Percentiles rank a stretch among this genome's conserved stretches.
These are phyloP conservation scores for Solanum infundibuliforme DNA, from an alignment of 257 asterid genomes.

Conservation along the genomic window DNA sequence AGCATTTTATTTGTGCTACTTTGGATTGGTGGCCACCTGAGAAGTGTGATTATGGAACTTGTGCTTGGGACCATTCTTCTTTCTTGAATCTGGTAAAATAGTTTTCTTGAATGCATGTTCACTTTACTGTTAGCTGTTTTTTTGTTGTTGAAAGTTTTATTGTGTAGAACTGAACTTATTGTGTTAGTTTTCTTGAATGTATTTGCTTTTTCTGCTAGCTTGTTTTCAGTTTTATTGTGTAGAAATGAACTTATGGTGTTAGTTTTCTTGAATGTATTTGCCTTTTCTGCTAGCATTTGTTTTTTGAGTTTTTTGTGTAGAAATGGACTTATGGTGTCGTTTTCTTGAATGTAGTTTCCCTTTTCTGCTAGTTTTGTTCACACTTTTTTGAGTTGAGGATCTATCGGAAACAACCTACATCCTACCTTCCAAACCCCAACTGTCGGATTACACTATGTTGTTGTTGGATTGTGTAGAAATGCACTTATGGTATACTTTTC, in stretches of 20 bases:
- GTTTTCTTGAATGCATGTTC: background rate
- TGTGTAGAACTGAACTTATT: background rate
- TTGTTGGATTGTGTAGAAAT: background rate
- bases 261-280: background rate
- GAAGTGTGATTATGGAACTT: constrained; percentile 74
- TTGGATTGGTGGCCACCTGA: constrained; percentile 96
- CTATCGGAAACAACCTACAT: background rate
- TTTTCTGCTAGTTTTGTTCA: background rate
- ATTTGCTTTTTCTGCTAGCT: background rate
- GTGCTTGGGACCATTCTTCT: constrained; percentile 79
- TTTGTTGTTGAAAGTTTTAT: background rate
- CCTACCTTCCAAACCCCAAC: background rate
- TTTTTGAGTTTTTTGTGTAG: background rate
- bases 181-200: background rate
- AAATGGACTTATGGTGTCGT: background rate
- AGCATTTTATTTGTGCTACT: constrained; percentile 68
- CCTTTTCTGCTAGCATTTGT: too few relatives aligned
- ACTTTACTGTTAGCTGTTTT: background rate
- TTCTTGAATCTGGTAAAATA: constrained; percentile 55
- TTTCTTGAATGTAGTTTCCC: background rate
- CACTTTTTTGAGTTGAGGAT: background rate
- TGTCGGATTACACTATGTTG: background rate
- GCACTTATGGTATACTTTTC: background rate
- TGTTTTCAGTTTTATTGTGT: background rate
- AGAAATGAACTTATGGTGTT: background rate